These are phyloP conservation scores for Dunaliella salina DNA, from an alignment of 163 green algal species.

Conservation along the genomic window DNA sequence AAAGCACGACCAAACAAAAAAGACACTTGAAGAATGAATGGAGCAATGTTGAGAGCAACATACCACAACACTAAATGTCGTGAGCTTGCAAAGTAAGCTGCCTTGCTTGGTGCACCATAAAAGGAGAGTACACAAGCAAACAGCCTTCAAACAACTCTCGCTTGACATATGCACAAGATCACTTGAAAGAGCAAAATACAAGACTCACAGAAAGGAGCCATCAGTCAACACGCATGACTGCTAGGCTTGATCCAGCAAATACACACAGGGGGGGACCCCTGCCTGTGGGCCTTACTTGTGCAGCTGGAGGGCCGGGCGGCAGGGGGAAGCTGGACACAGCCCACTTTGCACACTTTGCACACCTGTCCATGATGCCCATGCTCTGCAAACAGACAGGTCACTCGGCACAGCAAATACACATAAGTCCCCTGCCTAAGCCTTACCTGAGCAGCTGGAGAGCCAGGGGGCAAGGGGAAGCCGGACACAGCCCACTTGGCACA, in stretches of 20 bases:
- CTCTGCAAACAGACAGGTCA: slow-evolving; percentile 16
- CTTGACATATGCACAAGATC: neutral
- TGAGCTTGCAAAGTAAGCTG: neutral
- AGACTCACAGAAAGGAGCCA: too few relatives aligned
- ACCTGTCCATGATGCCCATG: slow-evolving; percentile 45
- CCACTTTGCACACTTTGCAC: slow-evolving; percentile 27
- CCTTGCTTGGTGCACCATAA: too few relatives aligned
- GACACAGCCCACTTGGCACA: slow-evolving; percentile 20
- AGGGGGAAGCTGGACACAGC: slow-evolving; percentile 22
- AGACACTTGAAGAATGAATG: too few relatives aligned
- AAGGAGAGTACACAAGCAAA: too few relatives aligned
- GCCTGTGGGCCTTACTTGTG: neutral
- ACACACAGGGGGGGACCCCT: too few relatives aligned
- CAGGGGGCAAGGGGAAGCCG: slow-evolving; percentile 24
- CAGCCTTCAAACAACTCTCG: too few relatives aligned
- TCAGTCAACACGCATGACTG: too few relatives aligned
- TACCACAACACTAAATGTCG: neutral
- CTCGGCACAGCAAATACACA: too few relatives aligned
- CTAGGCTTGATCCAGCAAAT: too few relatives aligned
- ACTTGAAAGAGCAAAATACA: too few relatives aligned
- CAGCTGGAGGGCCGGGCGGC: neutral
- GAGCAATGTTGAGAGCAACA: too few relatives aligned
- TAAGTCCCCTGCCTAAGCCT: neutral
- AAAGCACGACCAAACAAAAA: too few relatives aligned
- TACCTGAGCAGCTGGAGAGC: slow-evolving; percentile 1